A percentile compares a stretch with the other conserved stretches of the same genome.
Evolutionary conservation across 148 eudicot genomes (phyloP).

Genomic region (Dysphania ambrosioides): DNA sequence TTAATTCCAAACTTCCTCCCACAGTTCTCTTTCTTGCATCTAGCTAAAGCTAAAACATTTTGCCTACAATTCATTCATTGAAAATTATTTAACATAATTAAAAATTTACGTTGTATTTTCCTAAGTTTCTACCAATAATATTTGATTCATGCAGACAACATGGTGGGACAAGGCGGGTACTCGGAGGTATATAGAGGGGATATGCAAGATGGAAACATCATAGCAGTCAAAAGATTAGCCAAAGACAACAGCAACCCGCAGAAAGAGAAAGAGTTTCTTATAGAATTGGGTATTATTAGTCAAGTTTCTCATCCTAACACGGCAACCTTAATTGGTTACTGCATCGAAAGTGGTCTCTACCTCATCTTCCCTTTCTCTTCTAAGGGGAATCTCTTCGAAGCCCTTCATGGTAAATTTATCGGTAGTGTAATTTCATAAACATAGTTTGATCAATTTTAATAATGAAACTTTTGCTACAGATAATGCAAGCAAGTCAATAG

Average conservation of each 20-base stretch:
- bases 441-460: too few species aligned
- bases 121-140: too few species aligned
- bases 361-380: slow-evolving; percentile 71
- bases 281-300: slow-evolving; percentile 71
- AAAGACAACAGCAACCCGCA: slow-evolving; percentile 42
- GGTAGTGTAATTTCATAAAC: too few species aligned
- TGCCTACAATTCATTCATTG: too few species aligned
- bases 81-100: not conserved
- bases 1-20: not conserved
- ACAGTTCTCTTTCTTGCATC: not conserved
- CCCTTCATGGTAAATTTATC: slow-evolving; percentile 81
- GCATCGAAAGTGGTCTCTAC: slow-evolving; percentile 76
- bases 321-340: slow-evolving; percentile 58
- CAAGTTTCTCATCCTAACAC: slow-evolving; percentile 90
- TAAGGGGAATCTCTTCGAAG: slow-evolving; percentile 62
- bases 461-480: not conserved
- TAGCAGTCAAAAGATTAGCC: slow-evolving; percentile 77
- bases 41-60: too few species aligned
- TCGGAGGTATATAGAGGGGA: slow-evolving; percentile 88
- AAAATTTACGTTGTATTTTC: too few species aligned
- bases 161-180: slow-evolving; percentile 89
- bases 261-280: slow-evolving; percentile 78
- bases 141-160: slow-evolving; percentile 45
- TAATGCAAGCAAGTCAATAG: slow-evolving; percentile 31
- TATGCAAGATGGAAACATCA: slow-evolving; percentile 41